Evolutionary conservation across 202 grass and related monocot species (phyloP).

Genomic region (Elaeis oleifera): DNA sequence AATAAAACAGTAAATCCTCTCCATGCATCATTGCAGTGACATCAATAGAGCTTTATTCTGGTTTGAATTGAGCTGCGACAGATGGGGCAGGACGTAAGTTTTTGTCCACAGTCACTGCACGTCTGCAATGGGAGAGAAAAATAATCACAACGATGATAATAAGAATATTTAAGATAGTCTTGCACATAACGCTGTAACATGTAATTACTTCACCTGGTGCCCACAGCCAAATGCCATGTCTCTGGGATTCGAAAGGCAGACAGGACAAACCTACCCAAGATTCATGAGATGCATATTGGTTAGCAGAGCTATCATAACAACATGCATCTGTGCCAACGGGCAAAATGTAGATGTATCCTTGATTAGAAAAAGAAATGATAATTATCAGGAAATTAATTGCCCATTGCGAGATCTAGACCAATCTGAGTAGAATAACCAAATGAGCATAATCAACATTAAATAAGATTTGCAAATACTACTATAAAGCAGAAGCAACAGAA

Average conservation of each 20-base stretch:
- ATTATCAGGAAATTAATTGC: no score
- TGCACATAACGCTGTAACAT: background rate
- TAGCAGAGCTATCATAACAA: no score
- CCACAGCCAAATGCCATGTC: constrained; percentile 83
- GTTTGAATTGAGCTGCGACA: constrained; percentile 68
- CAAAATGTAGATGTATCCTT: no score
- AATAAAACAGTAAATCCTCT: no score
- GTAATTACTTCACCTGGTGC: constrained; percentile 56
- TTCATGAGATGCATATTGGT: no score
- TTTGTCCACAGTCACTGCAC: constrained; percentile 66
- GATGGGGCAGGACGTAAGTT: constrained; percentile 55
- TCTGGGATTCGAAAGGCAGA: constrained; percentile 54
- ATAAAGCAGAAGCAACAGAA: no score
- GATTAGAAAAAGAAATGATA: no score
- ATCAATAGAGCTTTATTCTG: constrained; percentile 76
- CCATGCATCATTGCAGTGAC: background rate
- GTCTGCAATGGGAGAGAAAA: constrained; percentile 35
- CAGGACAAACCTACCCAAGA: constrained; percentile 47
- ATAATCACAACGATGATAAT: background rate
- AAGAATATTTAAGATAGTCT: background rate
- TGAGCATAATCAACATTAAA: no score
- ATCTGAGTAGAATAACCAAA: no score
- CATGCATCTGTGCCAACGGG: no score
- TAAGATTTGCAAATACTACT: no score
- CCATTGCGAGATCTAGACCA: no score